A percentile compares a stretch with the other conserved stretches of the same genome.
Evolutionary conservation across 805 yeast genomes (phyloP).

Genomic region (Wickerhamiella kurtzmanii): DNA sequence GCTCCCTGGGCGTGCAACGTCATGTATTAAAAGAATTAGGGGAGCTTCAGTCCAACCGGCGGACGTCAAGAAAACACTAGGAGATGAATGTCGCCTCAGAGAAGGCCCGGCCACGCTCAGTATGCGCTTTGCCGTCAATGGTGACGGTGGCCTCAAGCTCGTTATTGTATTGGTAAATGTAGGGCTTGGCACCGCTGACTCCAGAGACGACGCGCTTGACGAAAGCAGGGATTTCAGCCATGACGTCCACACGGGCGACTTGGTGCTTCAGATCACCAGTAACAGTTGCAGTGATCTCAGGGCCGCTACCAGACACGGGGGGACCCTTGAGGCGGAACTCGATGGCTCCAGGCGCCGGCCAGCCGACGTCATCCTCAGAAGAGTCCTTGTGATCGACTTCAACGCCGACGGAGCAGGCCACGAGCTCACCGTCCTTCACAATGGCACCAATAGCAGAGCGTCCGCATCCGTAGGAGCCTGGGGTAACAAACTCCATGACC

Average conservation of each 20-base stretch:
- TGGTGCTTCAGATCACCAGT: slow-evolving; percentile 46
- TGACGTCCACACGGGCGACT: slow-evolving; percentile 89
- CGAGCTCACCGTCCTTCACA: slow-evolving; percentile 47
- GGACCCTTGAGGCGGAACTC: slow-evolving; percentile 44
- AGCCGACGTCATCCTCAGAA: slow-evolving; percentile 54
- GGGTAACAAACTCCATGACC: slow-evolving; percentile 92
- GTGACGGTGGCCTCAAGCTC: slow-evolving; percentile 36
- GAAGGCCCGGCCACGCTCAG: slow-evolving; percentile 54
- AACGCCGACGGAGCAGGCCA: slow-evolving; percentile 55
- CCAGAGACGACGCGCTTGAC: slow-evolving; percentile 88
- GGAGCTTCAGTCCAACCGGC: neutral
- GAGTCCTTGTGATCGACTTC: slow-evolving; percentile 43
- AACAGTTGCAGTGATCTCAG: slow-evolving; percentile 34
- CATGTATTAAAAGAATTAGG: neutral
- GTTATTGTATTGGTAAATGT: slow-evolving; percentile 81
- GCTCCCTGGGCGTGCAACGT: no score
- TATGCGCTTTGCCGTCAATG: slow-evolving; percentile 29
- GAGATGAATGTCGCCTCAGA: slow-evolving; percentile 72
- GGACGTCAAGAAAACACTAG: slow-evolving; percentile 10
- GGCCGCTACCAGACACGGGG: slow-evolving; percentile 28
- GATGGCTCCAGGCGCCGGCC: slow-evolving; percentile 73
- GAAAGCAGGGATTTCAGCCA: slow-evolving; percentile 91
- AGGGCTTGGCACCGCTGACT: slow-evolving; percentile 94
- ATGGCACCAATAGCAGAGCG: slow-evolving; percentile 70
- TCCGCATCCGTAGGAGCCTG: slow-evolving; percentile 72